These are phyloP conservation scores for Mastigamoeba balamuthi DNA, from an alignment of 78 protist species.

Conservation along the genomic window DNA sequence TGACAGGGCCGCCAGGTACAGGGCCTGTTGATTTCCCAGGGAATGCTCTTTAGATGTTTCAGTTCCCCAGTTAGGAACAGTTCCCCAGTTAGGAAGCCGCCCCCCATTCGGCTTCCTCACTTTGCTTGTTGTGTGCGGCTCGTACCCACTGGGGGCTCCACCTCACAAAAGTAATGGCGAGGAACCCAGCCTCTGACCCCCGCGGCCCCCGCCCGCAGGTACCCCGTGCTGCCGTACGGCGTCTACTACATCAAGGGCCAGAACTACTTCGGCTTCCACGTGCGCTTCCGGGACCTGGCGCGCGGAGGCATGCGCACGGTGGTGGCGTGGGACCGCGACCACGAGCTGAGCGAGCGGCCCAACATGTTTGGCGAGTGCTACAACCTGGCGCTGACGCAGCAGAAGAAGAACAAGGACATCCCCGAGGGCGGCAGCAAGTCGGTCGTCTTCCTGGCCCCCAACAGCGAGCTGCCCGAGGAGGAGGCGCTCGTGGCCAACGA, in stretches of 20 bases:
- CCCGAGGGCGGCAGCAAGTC: constrained; percentile 88
- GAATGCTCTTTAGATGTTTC: no score
- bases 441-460: constrained; percentile 20
- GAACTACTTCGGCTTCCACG: constrained; percentile 79
- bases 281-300: constrained; percentile 75
- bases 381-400: constrained; percentile 78
- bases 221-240: constrained; percentile 48
- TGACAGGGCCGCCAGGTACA: constrained; percentile 30
- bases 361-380: constrained; percentile 63
- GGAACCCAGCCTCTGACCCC: no score
- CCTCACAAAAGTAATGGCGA: no score
- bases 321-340: constrained; percentile 19
- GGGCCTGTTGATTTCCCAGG: no score
- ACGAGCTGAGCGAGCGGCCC: constrained; percentile 26
- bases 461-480: constrained; percentile 18
- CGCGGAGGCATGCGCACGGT: constrained; percentile 84
- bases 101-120: no score
- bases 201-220: no score
- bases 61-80: no score
- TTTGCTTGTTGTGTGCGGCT: no score
- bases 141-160: no score
- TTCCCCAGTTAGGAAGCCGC: no score
- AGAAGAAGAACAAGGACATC: constrained; percentile 82
- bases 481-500: constrained; percentile 38
- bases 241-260: constrained; percentile 66